Evolutionary conservation across 148 eudicot species (phyloP).

Genomic region (Cornus controversa): DNA sequence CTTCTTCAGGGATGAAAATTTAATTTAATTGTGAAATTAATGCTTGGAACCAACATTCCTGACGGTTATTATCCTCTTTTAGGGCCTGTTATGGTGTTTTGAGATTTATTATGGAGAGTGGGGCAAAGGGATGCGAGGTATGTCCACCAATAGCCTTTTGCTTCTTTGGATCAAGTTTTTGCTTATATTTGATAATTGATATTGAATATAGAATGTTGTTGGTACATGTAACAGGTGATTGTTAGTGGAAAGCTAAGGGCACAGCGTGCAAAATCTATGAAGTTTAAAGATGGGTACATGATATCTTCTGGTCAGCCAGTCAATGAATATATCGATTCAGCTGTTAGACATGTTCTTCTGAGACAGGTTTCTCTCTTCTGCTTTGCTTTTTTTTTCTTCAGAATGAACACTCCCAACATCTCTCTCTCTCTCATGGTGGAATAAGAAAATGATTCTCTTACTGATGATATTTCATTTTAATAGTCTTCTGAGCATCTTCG

Average conservation of each 20-base stretch:
- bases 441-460: background rate
- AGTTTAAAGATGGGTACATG: slow-evolving; percentile 92
- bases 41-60: background rate
- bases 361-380: slow-evolving; percentile 54
- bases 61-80: background rate
- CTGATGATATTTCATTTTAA: background rate
- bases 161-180: background rate
- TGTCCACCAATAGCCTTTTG: background rate
- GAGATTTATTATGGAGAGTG: slow-evolving; percentile 66
- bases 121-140: slow-evolving; percentile 90
- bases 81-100: slow-evolving; percentile 83
- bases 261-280: slow-evolving; percentile 82
- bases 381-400: background rate
- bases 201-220: background rate
- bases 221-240: slow-evolving; percentile 51
- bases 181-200: background rate
- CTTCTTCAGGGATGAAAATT: background rate
- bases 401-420: background rate
- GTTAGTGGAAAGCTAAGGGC: slow-evolving; percentile 89
- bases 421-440: background rate
- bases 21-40: background rate
- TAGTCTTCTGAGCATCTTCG: background rate
- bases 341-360: slow-evolving; percentile 71
- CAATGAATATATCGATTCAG: slow-evolving; percentile 81
- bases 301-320: slow-evolving; percentile 89